phyloP scores from a whole-genome alignment of 1,139 yeast species.

The Nadsonia starkeyi-henricii region DNA sequence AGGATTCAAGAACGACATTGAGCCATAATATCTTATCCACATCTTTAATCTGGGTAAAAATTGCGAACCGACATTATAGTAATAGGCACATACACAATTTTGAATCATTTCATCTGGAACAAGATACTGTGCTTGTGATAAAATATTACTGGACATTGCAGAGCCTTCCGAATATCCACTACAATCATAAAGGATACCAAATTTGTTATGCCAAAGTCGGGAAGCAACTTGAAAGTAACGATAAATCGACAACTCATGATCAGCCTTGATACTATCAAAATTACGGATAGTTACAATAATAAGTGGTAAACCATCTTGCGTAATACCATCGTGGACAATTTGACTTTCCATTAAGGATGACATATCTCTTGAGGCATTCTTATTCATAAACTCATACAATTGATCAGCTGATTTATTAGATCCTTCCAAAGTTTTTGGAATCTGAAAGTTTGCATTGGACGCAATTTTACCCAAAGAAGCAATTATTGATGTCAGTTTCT shows the following conservation, averaged over 20 bases:
- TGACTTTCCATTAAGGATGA: conserved; percentile 32
- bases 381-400: conserved; percentile 61
- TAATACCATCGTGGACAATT: conserved; percentile 45
- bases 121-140: conserved; percentile 6
- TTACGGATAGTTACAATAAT: conserved; percentile 40
- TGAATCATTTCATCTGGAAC: conserved; percentile 35
- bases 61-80: conserved; percentile 45
- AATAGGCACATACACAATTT: conserved; percentile 44
- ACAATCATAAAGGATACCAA: conserved; percentile 51
- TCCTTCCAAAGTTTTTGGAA: background rate
- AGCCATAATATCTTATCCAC: conserved; percentile 12
- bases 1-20: conserved; percentile 16
- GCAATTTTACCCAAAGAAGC: background rate
- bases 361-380: conserved; percentile 43
- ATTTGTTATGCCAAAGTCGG: conserved; percentile 62
- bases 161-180: conserved; percentile 36
- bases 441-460: background rate
- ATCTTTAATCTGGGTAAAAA: conserved; percentile 25
- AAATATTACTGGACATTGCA: background rate
- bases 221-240: conserved; percentile 53
- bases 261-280: conserved; percentile 31
- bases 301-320: conserved; percentile 61
- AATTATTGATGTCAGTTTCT: conserved; percentile 1
- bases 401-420: conserved; percentile 17
- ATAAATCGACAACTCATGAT: conserved; percentile 44